Conservation (phyloP, 345 rosid genomes). For the Syzygium aqueum region DNA sequence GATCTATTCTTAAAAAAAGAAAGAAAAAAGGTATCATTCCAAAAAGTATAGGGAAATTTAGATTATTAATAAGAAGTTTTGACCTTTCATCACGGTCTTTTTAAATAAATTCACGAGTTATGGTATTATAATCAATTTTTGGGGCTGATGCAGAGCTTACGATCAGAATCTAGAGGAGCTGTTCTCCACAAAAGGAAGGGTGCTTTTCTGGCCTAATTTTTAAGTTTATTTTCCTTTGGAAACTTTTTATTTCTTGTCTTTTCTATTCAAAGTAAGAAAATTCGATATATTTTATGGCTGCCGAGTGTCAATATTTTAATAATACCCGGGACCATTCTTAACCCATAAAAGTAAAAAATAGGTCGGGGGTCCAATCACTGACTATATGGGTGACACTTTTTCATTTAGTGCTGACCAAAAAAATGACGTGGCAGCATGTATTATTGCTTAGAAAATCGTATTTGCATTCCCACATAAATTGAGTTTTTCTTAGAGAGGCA, state of each 20-base stretch:
- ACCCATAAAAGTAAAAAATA: neutral
- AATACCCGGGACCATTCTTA: neutral
- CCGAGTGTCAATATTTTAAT: neutral
- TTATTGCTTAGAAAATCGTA: neutral
- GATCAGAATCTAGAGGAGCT: neutral
- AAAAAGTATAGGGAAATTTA: neutral
- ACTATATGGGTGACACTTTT: neutral
- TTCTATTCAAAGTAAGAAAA: neutral
- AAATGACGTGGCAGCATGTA: neutral
- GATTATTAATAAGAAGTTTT: neutral
- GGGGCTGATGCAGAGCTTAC: neutral
- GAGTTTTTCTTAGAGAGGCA: neutral
- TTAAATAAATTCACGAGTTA: neutral
- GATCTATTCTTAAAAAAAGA: neutral
- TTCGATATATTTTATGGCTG: neutral
- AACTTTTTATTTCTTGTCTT: neutral
- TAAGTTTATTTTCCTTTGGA: neutral
- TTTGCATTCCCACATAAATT: neutral
- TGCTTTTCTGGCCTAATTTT: neutral
- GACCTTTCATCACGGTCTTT: neutral
- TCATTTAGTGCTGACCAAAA: neutral
- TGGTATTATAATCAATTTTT: neutral
- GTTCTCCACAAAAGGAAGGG: neutral
- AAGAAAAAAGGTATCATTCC: neutral
- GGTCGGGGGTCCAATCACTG: neutral